phyloP scores from a whole-genome alignment of 495 filamentous ascomycete genomes.

The Penicillium turbatum region DNA sequence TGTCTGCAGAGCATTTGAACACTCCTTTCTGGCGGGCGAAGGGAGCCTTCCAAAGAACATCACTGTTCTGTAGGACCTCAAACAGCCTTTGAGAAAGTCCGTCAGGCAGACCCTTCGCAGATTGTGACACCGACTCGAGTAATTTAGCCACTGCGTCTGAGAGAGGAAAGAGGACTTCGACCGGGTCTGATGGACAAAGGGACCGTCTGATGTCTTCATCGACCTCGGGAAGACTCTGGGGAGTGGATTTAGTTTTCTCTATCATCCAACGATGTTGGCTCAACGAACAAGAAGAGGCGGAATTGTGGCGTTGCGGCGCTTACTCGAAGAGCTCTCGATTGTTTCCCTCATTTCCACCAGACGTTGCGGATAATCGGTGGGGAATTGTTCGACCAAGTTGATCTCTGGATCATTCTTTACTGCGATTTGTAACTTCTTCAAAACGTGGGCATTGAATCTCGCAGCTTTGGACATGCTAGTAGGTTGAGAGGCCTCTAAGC shows the following conservation, averaged over 20 bases:
- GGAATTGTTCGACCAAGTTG: no score
- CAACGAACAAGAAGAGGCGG: neutral
- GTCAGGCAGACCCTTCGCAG: neutral
- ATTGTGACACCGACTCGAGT: neutral
- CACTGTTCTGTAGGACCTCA: neutral
- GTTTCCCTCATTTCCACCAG: no score
- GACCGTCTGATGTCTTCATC: neutral
- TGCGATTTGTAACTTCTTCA: neutral
- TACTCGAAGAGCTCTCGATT: neutral
- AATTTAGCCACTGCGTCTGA: neutral
- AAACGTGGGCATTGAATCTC: slow-evolving; percentile 2
- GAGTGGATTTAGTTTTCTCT: neutral
- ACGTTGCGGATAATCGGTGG: no score
- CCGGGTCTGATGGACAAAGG: neutral
- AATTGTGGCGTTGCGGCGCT: neutral
- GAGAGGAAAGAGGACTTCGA: neutral
- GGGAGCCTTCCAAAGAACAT: neutral
- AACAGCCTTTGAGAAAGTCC: neutral
- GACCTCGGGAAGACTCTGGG: neutral
- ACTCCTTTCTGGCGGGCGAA: neutral
- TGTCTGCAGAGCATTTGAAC: slow-evolving; percentile 8
- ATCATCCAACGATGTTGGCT: neutral
- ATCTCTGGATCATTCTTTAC: slow-evolving; percentile 1
- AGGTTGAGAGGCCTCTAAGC: no score
- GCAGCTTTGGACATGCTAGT: slow-evolving; percentile 3